phyloP scores from a whole-genome alignment of 495 filamentous ascomycete species.

The Cercophora newfieldiana region DNA sequence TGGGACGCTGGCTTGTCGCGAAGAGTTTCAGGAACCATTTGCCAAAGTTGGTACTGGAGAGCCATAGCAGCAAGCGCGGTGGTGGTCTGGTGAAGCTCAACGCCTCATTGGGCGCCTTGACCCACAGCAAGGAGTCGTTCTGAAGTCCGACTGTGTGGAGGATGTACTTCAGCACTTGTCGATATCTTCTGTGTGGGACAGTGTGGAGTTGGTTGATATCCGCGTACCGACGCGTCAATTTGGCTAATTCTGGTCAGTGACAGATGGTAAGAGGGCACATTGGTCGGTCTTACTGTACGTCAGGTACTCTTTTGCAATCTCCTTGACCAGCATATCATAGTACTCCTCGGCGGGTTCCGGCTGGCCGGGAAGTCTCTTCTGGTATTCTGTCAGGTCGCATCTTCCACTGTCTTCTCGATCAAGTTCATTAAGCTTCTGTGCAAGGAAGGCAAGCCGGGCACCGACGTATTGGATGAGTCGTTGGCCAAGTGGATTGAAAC shows the following conservation, averaged over 20 bases:
- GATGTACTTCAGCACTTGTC: not conserved
- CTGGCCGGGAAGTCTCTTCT: constrained; percentile 6
- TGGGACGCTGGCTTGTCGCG: not conserved
- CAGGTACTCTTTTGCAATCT: not conserved
- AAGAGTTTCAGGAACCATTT: not conserved
- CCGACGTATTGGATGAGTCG: not conserved
- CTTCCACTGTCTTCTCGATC: not conserved
- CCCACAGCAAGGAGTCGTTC: not conserved
- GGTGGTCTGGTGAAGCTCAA: not conserved
- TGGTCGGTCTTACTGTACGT: not conserved
- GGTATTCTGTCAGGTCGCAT: not conserved
- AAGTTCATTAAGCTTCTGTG: not conserved
- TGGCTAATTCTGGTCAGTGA: not conserved
- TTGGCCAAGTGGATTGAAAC: not conserved
- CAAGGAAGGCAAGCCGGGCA: not conserved
- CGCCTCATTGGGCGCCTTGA: not conserved
- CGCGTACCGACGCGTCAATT: not conserved
- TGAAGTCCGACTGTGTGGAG: not conserved
- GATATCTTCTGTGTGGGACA: not conserved
- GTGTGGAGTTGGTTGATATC: not conserved
- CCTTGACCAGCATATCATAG: constrained; percentile 4
- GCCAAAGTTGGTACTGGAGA: not conserved
- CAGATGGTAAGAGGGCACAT: not conserved
- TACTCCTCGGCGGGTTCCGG: not conserved
- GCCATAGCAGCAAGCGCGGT: not conserved